These are phyloP conservation scores for Sphagnum fallax DNA, from an alignment of 228 moss, liverwort and hornwort species.

Conservation along the genomic window DNA sequence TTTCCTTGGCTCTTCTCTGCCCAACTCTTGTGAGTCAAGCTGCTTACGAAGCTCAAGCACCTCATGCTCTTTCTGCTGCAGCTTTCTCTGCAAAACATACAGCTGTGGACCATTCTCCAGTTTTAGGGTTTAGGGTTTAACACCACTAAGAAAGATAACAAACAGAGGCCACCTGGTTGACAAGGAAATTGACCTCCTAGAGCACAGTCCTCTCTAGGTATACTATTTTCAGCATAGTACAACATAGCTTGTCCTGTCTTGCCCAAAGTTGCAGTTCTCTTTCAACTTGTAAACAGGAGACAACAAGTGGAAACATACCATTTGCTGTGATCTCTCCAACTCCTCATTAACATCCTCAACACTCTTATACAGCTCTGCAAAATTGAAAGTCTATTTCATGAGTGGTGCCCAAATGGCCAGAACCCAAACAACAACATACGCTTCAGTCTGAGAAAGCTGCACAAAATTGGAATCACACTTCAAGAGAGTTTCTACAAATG, in stretches of 20 bases:
- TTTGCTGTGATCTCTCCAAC: conserved; percentile 66
- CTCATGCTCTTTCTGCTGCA: conserved; percentile 65
- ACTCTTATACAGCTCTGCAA: conserved; percentile 70
- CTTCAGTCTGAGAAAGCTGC: neutral
- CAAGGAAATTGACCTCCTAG: neutral
- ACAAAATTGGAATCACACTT: neutral
- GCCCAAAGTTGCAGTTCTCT: neutral
- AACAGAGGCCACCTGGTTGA: too few species aligned
- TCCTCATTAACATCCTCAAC: conserved; percentile 81
- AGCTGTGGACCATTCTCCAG: conserved; percentile 27
- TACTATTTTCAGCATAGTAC: neutral
- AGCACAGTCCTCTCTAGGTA: neutral
- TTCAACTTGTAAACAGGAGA: too few species aligned
- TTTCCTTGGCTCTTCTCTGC: conserved; percentile 19
- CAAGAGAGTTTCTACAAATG: neutral
- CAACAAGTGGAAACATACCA: conserved; percentile 25
- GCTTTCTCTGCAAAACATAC: conserved; percentile 61
- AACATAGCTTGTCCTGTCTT: neutral
- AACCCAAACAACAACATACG: neutral
- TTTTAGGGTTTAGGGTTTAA: neutral
- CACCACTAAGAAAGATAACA: neutral
- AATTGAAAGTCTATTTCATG: neutral
- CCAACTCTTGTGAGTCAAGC: conserved; percentile 37
- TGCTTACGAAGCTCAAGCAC: conserved; percentile 54
- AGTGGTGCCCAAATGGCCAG: neutral